phyloP scores from a whole-genome alignment of 805 yeast species.

The Teunomyces lycoperdinae region DNA sequence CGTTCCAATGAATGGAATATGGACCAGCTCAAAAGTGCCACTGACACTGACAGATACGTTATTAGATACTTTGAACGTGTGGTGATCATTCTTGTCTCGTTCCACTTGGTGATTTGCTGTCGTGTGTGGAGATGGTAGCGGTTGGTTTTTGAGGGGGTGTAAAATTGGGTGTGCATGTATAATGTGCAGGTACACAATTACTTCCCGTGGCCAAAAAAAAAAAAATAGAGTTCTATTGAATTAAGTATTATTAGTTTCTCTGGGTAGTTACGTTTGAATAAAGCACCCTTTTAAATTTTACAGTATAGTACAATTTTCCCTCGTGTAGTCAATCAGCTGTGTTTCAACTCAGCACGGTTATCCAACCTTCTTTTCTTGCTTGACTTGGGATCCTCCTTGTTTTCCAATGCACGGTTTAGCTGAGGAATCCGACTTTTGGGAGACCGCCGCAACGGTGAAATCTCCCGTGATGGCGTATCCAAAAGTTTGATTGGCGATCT shows the following conservation, averaged over 20 bases:
- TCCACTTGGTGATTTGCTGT: background rate
- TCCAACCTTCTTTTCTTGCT: conserved; percentile 7
- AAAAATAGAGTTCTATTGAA: background rate
- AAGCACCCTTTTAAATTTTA: background rate
- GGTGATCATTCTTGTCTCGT: background rate
- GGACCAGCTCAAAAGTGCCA: conserved; percentile 19
- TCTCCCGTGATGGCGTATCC: background rate
- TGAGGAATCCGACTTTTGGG: conserved; percentile 7
- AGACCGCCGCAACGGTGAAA: conserved; percentile 7
- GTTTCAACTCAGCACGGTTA: background rate
- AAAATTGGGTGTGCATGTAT: too few relatives aligned
- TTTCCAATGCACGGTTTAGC: conserved; percentile 4
- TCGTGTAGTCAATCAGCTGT: background rate
- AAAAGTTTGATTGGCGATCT: conserved; percentile 2
- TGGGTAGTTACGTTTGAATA: conserved; percentile 9
- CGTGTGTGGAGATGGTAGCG: background rate
- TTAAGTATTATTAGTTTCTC: too few relatives aligned
- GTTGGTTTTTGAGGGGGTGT: too few relatives aligned
- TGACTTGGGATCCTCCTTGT: conserved; percentile 7
- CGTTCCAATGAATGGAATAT: conserved; percentile 17
- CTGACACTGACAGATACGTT: conserved; percentile 18
- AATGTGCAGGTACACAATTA: background rate
- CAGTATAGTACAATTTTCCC: conserved; percentile 3
- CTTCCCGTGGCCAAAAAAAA: background rate
- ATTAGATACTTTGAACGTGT: background rate